Evolutionary conservation across 306 rosid species (phyloP).

Genomic region (barrel medic (Medicago truncatula)): DNA sequence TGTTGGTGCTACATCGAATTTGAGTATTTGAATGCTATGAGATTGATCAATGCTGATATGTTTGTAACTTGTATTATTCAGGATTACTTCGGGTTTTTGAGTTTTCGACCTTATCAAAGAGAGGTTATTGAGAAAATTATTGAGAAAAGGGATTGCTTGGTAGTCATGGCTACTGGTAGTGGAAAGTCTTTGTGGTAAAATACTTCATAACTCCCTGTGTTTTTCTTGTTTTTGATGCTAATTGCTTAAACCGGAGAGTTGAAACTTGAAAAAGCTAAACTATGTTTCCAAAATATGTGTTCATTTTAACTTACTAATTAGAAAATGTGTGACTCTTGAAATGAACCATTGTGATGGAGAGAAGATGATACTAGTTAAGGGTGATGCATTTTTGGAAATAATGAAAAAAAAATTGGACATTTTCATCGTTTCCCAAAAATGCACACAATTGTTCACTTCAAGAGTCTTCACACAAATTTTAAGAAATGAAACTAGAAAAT

Average conservation of each 20-base stretch:
- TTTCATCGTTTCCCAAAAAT: too few relatives aligned
- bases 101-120: conserved; percentile 75
- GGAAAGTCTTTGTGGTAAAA: conserved; percentile 88
- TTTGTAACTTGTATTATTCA: conserved; percentile 37
- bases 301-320: too few relatives aligned
- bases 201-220: background rate
- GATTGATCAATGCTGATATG: conserved; percentile 26
- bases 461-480: too few relatives aligned
- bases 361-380: too few relatives aligned
- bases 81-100: conserved; percentile 72
- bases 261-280: background rate
- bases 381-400: too few relatives aligned
- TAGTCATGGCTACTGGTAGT: conserved; percentile 95
- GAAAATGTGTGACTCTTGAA: too few relatives aligned
- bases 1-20: background rate
- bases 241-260: conserved; percentile 15
- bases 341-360: too few relatives aligned
- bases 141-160: conserved; percentile 72
- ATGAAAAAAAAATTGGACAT: too few relatives aligned
- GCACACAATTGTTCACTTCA: too few relatives aligned
- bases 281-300: background rate
- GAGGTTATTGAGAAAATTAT: conserved; percentile 69
- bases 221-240: conserved; percentile 3
- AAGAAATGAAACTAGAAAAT: too few relatives aligned
- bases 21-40: conserved; percentile 8